A percentile compares a stretch with the other conserved stretches of the same genome.
Conservation (phyloP, 2,329 filamentous ascomycete species). For the Stenocarpella maydis region DNA sequence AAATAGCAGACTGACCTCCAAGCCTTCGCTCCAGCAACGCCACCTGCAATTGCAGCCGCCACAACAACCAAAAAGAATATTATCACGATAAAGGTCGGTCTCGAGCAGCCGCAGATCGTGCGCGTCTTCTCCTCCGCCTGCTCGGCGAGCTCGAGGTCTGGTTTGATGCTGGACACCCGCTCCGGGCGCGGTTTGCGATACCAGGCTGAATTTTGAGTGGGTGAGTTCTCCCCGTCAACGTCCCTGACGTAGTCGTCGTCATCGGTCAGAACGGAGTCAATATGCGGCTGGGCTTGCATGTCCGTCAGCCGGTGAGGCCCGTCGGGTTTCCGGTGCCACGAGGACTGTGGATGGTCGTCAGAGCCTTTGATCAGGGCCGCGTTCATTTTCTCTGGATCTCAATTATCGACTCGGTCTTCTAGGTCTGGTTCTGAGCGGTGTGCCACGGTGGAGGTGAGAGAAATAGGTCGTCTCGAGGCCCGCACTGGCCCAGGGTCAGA, state of each 20-base stretch:
- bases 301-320: background rate
- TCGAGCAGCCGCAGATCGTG: slow-evolving; percentile 26
- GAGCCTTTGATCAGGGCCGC: background rate
- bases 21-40: slow-evolving; percentile 20
- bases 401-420: background rate
- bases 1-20: background rate
- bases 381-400: background rate
- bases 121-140: background rate
- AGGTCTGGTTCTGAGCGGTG: background rate
- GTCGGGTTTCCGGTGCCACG: slow-evolving; percentile 22
- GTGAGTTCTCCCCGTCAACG: background rate
- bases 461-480: slow-evolving; percentile 9
- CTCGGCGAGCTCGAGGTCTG: slow-evolving; percentile 3
- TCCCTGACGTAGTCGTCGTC: slow-evolving; percentile 19
- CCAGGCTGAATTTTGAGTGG: background rate
- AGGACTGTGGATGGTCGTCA: background rate
- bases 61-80: slow-evolving; percentile 29
- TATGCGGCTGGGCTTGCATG: background rate
- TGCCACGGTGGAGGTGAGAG: background rate
- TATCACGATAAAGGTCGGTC: slow-evolving; percentile 23
- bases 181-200: background rate
- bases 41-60: slow-evolving; percentile 26
- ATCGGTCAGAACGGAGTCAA: background rate
- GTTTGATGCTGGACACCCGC: background rate
- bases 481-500: slow-evolving; percentile 14